Evolutionary conservation across 345 rosid species (phyloP).

Genomic region (Gossypioides kirkii): DNA sequence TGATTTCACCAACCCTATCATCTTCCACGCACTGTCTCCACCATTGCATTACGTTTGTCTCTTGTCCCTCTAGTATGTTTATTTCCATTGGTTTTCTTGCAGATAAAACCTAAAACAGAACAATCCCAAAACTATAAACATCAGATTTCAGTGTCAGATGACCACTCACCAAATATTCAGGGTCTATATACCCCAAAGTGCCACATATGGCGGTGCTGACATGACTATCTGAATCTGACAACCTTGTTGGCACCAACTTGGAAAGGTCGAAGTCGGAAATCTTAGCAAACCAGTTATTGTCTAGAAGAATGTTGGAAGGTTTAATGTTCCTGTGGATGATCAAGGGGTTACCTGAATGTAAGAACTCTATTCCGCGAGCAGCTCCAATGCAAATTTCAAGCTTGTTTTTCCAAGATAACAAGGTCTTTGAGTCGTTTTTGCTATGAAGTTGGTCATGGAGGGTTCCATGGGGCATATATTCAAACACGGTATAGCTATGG

Average conservation of each 20-base stretch:
- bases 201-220: slow-evolving; percentile 25
- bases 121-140: slow-evolving; percentile 39
- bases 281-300: slow-evolving; percentile 32
- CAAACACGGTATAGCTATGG: slow-evolving; percentile 9
- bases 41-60: slow-evolving; percentile 23
- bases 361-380: slow-evolving; percentile 34
- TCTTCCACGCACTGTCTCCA: slow-evolving; percentile 30
- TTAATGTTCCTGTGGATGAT: slow-evolving; percentile 33
- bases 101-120: slow-evolving; percentile 32
- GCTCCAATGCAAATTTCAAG: slow-evolving; percentile 36
- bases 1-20: slow-evolving; percentile 26
- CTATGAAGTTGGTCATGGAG: slow-evolving; percentile 23
- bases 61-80: slow-evolving; percentile 12
- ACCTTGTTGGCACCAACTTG: slow-evolving; percentile 36
- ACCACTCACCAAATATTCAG: slow-evolving; percentile 24
- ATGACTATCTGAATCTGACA: slow-evolving; percentile 28
- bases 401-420: slow-evolving; percentile 33
- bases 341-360: slow-evolving; percentile 27
- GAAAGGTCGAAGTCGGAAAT: slow-evolving; percentile 31
- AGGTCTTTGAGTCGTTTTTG: slow-evolving; percentile 20
- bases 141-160: slow-evolving; percentile 30
- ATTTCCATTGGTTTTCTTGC: slow-evolving; percentile 23
- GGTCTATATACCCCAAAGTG: slow-evolving; percentile 31
- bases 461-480: slow-evolving; percentile 30
- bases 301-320: slow-evolving; percentile 28